These are phyloP conservation scores for Epichloe coenophiala DNA, from an alignment of 2,329 filamentous ascomycete species.

Conservation along the genomic window DNA sequence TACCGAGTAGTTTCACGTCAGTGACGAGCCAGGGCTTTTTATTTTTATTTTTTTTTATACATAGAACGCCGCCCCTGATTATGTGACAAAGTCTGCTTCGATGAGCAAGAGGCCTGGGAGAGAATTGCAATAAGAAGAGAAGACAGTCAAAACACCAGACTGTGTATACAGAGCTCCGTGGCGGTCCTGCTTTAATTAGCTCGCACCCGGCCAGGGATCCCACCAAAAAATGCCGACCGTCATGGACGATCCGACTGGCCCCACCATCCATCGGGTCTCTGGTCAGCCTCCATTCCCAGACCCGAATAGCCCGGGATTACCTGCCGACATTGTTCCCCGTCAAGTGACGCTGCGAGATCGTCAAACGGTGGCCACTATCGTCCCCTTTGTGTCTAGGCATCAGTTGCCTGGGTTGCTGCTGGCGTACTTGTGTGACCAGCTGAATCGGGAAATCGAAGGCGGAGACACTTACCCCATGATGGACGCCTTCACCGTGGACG, in stretches of 20 bases:
- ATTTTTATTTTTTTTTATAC: too few relatives aligned
- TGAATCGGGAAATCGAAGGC: conserved; percentile 83
- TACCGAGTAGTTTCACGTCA: too few relatives aligned
- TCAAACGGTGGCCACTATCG: conserved; percentile 68
- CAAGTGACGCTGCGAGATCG: conserved; percentile 75
- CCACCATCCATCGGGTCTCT: conserved; percentile 56
- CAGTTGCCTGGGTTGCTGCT: conserved; percentile 66
- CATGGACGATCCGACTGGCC: conserved; percentile 60
- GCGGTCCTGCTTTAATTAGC: background rate
- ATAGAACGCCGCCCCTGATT: too few relatives aligned
- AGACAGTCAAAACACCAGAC: background rate
- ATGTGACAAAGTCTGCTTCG: too few relatives aligned
- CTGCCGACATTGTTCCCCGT: conserved; percentile 54
- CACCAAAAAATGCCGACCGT: conserved; percentile 53
- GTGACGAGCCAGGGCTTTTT: too few relatives aligned
- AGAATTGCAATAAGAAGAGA: background rate
- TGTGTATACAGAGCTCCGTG: too few relatives aligned
- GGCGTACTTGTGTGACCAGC: conserved; percentile 65
- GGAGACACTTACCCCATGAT: conserved; percentile 88
- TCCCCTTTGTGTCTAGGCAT: conserved; percentile 65
- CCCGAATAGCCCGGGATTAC: conserved; percentile 47
- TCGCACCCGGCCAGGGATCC: background rate
- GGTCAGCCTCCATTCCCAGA: conserved; percentile 53
- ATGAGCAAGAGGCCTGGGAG: background rate
- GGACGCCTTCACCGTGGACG: conserved; percentile 57